phyloP scores from a whole-genome alignment of 1,284 basidiomycete species.

The Microbotryum violaceum region DNA sequence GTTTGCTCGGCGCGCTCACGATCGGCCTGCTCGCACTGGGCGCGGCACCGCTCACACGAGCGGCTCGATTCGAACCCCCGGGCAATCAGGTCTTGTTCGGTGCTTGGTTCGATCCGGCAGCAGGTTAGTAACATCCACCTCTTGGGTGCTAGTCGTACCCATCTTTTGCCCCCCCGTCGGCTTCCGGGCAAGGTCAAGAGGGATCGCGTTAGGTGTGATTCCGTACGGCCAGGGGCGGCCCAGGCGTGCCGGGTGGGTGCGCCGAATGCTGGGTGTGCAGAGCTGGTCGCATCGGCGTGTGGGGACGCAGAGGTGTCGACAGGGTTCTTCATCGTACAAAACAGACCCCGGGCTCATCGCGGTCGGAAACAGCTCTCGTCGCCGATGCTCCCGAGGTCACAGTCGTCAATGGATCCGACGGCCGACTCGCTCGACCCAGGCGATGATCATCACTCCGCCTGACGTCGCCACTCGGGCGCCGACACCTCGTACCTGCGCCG shows the following conservation, averaged over 20 bases:
- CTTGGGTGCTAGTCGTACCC: not conserved
- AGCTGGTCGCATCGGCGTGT: no score
- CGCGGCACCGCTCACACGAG: not conserved
- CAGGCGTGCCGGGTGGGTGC: no score
- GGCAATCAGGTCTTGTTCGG: constrained; percentile 32
- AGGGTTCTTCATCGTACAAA: no score
- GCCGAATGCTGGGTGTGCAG: no score
- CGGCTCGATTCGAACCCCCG: constrained; percentile 24
- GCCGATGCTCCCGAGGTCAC: not conserved
- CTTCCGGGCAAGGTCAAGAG: not conserved
- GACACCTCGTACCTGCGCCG: not conserved
- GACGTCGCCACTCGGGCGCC: not conserved
- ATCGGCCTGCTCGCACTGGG: no score
- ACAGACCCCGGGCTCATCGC: no score
- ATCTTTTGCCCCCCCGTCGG: not conserved
- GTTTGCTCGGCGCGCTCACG: no score
- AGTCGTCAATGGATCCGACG: not conserved
- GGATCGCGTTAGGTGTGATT: not conserved
- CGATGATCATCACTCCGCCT: not conserved
- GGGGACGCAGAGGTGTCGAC: no score
- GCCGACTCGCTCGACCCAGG: not conserved
- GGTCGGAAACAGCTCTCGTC: not conserved
- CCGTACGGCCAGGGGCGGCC: no score
- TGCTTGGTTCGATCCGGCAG: constrained; percentile 30
- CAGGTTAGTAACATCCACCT: constrained; percentile 11